Evolutionary conservation across 1,284 basidiomycete genomes (phyloP).

Genomic region (Cystobasidium sp.): DNA sequence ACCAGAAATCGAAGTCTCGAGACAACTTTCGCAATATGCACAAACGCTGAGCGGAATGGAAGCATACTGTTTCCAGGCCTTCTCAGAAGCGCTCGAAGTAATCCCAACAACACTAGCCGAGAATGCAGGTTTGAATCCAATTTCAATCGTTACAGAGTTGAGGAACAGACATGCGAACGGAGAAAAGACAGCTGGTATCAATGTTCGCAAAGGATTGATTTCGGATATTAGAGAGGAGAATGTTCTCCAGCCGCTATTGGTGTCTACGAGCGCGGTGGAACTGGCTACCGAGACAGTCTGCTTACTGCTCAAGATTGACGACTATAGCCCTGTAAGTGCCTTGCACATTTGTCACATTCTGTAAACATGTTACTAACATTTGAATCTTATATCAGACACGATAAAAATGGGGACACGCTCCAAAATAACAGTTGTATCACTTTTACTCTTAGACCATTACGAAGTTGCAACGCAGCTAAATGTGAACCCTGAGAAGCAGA

Average conservation of each 20-base stretch:
- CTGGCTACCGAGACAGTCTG: constrained; percentile 97
- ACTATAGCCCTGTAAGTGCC: constrained; percentile 63
- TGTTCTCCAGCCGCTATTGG: constrained; percentile 93
- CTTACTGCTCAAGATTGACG: constrained; percentile 92
- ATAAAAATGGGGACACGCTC: not conserved
- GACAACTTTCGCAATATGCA: constrained; percentile 85
- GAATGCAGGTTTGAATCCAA: constrained; percentile 97
- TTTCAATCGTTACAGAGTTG: constrained; percentile 96
- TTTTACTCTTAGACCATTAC: too few relatives aligned
- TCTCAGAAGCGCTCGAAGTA: constrained; percentile 95
- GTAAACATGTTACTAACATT: not conserved
- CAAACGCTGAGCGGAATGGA: constrained; percentile 98
- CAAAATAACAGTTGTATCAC: too few relatives aligned
- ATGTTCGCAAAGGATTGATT: constrained; percentile 75
- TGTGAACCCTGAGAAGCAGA: too few relatives aligned
- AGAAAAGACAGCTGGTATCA: constrained; percentile 94
- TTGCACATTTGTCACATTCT: not conserved
- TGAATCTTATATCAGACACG: not conserved
- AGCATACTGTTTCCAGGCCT: constrained; percentile 98
- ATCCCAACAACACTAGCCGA: constrained; percentile 98
- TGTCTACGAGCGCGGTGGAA: constrained; percentile 93
- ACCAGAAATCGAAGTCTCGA: constrained; percentile 97
- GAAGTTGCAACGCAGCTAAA: too few relatives aligned
- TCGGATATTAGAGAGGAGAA: constrained; percentile 72
- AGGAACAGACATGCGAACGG: constrained; percentile 95